Evolutionary conservation across 345 rosid genomes (phyloP).

Genomic region (Eucalyptus tenuipes): DNA sequence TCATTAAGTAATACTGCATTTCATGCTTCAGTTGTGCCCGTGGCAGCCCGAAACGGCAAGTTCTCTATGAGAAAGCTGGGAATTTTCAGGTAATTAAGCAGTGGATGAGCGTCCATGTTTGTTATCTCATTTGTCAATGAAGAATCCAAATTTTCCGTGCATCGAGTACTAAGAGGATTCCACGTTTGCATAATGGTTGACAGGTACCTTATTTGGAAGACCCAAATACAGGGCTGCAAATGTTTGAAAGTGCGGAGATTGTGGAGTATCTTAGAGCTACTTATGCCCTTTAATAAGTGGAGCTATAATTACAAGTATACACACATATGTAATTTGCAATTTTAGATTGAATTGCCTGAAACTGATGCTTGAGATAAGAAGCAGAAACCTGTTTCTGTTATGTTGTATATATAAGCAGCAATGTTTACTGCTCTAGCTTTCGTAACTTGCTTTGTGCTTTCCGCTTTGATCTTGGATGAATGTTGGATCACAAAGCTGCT

Average conservation of each 20-base stretch:
- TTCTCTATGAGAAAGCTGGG: constrained; percentile 43
- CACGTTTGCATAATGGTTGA: not conserved
- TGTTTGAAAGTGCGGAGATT: constrained; percentile 95
- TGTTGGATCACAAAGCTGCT: not conserved
- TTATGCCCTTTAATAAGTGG: constrained; percentile 32
- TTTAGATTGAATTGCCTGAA: not conserved
- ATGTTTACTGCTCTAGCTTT: not conserved
- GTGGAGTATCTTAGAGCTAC: constrained; percentile 73
- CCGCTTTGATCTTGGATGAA: not conserved
- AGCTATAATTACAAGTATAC: not conserved
- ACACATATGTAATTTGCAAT: not conserved
- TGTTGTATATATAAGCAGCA: not conserved
- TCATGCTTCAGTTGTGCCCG: constrained; percentile 55
- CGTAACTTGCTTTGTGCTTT: not conserved
- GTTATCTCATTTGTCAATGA: not conserved
- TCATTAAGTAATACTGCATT: not conserved
- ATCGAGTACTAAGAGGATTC: not conserved
- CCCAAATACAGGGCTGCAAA: constrained; percentile 81
- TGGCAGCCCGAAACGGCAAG: constrained; percentile 77
- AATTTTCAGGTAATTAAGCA: constrained; percentile 52
- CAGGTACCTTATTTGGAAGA: constrained; percentile 90
- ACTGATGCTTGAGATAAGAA: not conserved
- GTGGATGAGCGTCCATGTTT: not conserved
- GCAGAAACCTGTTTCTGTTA: not conserved
- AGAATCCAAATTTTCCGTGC: not conserved